Evolutionary conservation across 2,329 filamentous ascomycete species (phyloP).

Genomic region (Calonectria pseudoturangicola): DNA sequence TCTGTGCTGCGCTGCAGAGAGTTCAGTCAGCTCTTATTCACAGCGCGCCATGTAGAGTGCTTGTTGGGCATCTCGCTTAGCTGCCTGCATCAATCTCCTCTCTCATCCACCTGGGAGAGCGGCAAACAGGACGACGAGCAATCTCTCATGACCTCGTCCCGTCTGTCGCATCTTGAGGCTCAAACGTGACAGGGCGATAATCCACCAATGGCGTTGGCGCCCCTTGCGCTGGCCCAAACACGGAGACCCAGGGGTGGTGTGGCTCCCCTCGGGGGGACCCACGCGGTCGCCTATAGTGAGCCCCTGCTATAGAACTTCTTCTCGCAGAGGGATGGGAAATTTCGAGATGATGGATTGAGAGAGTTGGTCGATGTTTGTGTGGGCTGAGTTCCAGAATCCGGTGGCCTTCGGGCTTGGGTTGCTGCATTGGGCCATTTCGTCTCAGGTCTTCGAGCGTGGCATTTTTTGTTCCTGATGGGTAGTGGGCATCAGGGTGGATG

Average conservation of each 20-base stretch:
- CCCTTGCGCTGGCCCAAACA: slow-evolving; percentile 56
- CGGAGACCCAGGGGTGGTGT: slow-evolving; percentile 33
- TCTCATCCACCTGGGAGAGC: background rate
- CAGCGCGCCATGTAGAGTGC: background rate
- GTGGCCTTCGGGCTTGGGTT: slow-evolving; percentile 52
- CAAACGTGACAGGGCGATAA: slow-evolving; percentile 50
- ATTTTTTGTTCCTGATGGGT: background rate
- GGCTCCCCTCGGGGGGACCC: background rate
- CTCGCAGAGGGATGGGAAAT: slow-evolving; percentile 4
- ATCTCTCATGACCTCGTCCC: slow-evolving; percentile 33
- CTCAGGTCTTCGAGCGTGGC: slow-evolving; percentile 8
- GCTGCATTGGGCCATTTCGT: slow-evolving; percentile 38
- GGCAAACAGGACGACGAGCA: slow-evolving; percentile 31
- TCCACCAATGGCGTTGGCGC: slow-evolving; percentile 52
- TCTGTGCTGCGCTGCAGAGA: background rate
- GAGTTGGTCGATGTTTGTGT: background rate
- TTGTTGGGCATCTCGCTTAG: slow-evolving; percentile 13
- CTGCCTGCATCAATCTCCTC: background rate
- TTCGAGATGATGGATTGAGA: slow-evolving; percentile 14
- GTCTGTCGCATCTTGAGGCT: slow-evolving; percentile 51
- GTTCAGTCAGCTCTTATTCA: background rate
- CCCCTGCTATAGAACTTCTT: background rate
- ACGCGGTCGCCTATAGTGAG: slow-evolving; percentile 1
- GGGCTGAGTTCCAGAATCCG: slow-evolving; percentile 54
- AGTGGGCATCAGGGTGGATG: slow-evolving; percentile 15